These are phyloP conservation scores for Fragilariopsis cylindrus DNA, from an alignment of 108 stramenopile species.

Conservation along the genomic window DNA sequence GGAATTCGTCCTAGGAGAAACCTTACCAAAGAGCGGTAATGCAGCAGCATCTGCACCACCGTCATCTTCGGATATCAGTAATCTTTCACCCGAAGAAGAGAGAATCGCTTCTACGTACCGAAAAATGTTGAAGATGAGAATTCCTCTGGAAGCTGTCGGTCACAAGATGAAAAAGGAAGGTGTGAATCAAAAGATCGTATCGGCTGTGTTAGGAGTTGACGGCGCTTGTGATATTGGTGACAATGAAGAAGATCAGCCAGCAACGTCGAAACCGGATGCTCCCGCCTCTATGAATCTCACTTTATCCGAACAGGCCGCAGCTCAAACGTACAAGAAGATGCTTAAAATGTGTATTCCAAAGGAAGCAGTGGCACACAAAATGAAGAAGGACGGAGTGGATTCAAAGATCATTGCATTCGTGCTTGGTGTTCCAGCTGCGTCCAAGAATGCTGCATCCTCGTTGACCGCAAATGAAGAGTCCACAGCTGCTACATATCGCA, in stretches of 20 bases:
- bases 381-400: conserved; percentile 59
- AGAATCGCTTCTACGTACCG: conserved; percentile 53
- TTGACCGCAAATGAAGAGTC: conserved; percentile 63
- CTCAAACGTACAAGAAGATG: conserved; percentile 38
- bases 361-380: conserved; percentile 75
- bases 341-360: conserved; percentile 64
- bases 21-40: not conserved
- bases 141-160: conserved; percentile 71
- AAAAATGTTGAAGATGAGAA: conserved; percentile 77
- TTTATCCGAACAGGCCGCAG: conserved; percentile 34
- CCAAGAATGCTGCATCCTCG: not conserved
- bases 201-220: conserved; percentile 37
- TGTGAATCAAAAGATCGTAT: conserved; percentile 48
- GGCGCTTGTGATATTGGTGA: not conserved
- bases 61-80: not conserved
- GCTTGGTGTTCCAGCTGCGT: conserved; percentile 20
- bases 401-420: conserved; percentile 27
- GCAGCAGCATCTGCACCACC: not conserved
- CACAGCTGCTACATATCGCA: conserved; percentile 57
- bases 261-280: not conserved
- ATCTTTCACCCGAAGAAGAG: conserved; percentile 49
- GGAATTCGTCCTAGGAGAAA: conserved; percentile 25
- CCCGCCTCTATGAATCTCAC: conserved; percentile 31
- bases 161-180: conserved; percentile 80
- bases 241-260: not conserved